phyloP scores from a whole-genome alignment of 495 filamentous ascomycete genomes.

The Penicillium steckii region DNA sequence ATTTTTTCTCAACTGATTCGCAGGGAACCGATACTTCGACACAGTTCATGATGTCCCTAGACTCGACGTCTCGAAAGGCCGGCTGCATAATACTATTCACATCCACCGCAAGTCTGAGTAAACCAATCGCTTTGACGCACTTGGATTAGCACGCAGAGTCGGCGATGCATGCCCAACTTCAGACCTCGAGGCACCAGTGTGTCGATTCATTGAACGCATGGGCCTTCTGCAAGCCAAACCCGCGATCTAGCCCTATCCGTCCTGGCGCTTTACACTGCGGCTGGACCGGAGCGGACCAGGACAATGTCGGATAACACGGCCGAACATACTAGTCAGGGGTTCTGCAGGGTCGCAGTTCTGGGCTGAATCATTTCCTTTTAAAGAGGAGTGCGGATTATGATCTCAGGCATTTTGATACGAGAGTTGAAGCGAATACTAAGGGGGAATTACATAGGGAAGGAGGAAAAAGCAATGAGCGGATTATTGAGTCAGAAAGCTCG shows the following conservation, averaged over 20 bases:
- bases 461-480: neutral
- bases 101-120: too few species aligned
- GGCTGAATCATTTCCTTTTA: neutral
- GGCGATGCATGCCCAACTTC: neutral
- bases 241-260: conserved; percentile 7
- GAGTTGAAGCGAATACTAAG: neutral
- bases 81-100: too few species aligned
- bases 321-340: conserved; percentile 1
- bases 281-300: neutral
- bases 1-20: too few species aligned
- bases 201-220: conserved; percentile 4
- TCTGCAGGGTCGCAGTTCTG: neutral
- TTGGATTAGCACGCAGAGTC: neutral
- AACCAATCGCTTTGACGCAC: neutral
- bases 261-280: neutral
- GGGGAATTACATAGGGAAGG: neutral
- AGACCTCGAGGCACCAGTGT: conserved; percentile 1
- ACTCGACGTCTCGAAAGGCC: too few species aligned
- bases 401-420: neutral
- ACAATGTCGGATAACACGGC: neutral
- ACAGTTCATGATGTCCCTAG: too few species aligned
- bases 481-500: neutral
- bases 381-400: neutral
- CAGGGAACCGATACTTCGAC: too few species aligned
- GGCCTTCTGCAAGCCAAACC: conserved; percentile 2